Conservation (phyloP, 164 flowering plant species). For the Magnolia kwangsiensis region DNA sequence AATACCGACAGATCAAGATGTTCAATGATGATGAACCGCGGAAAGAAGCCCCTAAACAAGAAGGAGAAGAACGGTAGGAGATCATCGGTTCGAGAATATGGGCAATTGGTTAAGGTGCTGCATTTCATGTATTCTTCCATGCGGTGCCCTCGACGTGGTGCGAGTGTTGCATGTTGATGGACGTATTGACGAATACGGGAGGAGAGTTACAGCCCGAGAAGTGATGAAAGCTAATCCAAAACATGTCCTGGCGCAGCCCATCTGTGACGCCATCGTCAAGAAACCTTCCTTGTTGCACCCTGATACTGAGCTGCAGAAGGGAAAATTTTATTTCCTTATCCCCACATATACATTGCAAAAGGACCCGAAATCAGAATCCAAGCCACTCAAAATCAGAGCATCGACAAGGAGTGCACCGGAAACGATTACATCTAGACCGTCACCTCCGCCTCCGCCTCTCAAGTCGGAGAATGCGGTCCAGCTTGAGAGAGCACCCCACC, state of each 20-base stretch:
- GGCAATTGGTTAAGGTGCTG: constrained; percentile 14
- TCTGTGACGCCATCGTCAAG: constrained; percentile 8
- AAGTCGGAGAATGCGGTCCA: neutral
- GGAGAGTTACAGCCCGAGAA: constrained; percentile 12
- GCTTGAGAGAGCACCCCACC: neutral
- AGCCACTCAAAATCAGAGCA: neutral
- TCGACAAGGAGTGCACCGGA: neutral
- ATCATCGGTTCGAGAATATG: neutral
- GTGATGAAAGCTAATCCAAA: constrained; percentile 15
- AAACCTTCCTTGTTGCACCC: constrained; percentile 15
- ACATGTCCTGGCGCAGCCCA: constrained; percentile 10
- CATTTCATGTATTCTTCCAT: constrained; percentile 12
- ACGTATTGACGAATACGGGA: constrained; percentile 8
- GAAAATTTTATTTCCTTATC: constrained; percentile 13
- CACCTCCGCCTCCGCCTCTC: neutral
- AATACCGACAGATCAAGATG: neutral
- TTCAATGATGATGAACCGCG: neutral
- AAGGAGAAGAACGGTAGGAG: neutral
- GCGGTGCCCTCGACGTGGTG: constrained; percentile 14
- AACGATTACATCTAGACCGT: neutral
- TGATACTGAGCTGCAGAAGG: constrained; percentile 12
- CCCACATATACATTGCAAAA: constrained; percentile 10
- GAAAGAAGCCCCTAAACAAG: neutral
- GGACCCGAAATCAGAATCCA: neutral
- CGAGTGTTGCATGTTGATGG: constrained; percentile 17